phyloP scores from a whole-genome alignment of 2,329 filamentous ascomycete species.

The Diaporthe australafricana region DNA sequence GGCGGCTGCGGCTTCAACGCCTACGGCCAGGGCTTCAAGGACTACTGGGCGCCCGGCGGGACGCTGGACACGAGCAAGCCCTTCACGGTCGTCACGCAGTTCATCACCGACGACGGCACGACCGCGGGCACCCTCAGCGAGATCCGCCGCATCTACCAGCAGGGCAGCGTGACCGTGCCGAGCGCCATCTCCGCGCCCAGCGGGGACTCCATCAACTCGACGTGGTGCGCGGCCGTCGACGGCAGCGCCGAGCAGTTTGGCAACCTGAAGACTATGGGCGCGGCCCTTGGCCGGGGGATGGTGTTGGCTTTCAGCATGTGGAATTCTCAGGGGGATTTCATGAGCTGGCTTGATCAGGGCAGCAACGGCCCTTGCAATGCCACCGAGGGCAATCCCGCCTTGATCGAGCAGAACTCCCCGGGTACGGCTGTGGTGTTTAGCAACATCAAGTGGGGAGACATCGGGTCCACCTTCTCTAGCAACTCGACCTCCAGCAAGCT shows the following conservation, averaged over 20 bases:
- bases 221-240: constrained; percentile 58
- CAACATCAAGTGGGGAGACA: constrained; percentile 65
- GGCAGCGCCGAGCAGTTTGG: constrained; percentile 37
- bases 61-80: constrained; percentile 59
- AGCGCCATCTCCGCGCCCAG: constrained; percentile 37
- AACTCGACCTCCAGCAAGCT: neutral
- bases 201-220: constrained; percentile 55
- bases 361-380: constrained; percentile 59
- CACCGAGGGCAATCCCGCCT: constrained; percentile 59
- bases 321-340: constrained; percentile 58
- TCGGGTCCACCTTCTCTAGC: constrained; percentile 55
- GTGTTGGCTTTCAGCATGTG: constrained; percentile 59
- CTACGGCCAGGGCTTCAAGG: constrained; percentile 41
- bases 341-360: constrained; percentile 62
- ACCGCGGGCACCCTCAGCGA: constrained; percentile 54
- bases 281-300: constrained; percentile 55
- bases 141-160: constrained; percentile 59
- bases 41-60: constrained; percentile 44
- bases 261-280: constrained; percentile 51
- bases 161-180: constrained; percentile 57
- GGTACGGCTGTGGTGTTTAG: constrained; percentile 59
- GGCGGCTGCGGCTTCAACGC: constrained; percentile 66
- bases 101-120: constrained; percentile 50
- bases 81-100: constrained; percentile 57
- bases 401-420: constrained; percentile 55